Conservation (phyloP, 2,329 filamentous ascomycete genomes). For the Fusarium sp. region DNA sequence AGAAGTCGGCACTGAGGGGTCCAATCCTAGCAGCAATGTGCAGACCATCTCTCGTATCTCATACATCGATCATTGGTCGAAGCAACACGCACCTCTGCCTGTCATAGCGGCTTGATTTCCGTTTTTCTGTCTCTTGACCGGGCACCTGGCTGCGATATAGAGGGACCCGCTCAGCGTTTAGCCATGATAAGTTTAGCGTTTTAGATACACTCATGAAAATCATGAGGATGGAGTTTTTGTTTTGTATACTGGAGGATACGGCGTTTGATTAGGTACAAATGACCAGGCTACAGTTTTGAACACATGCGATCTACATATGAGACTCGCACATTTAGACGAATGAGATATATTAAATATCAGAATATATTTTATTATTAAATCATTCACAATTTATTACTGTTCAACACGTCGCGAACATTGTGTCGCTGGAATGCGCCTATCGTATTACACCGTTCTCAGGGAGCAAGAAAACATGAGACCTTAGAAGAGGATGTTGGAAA, state of each 20-base stretch:
- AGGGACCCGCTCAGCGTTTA: not conserved
- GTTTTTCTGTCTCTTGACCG: not conserved
- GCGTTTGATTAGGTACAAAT: conserved; percentile 17
- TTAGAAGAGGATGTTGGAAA: too few relatives aligned
- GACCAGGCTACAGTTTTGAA: not conserved
- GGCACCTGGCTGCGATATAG: not conserved
- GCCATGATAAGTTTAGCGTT: not conserved
- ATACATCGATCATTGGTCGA: not conserved
- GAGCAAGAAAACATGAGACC: too few relatives aligned
- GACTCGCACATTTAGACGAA: conserved; percentile 7
- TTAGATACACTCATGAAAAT: conserved; percentile 4
- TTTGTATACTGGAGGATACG: conserved; percentile 10
- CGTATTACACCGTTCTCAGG: conserved; percentile 1
- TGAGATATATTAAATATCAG: not conserved
- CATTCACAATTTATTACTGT: not conserved
- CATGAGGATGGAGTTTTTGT: conserved; percentile 16
- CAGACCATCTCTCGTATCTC: not conserved
- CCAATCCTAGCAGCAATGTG: not conserved
- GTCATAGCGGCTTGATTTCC: not conserved
- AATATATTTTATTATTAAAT: not conserved
- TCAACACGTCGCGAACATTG: not conserved
- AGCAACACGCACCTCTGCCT: not conserved
- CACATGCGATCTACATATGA: not conserved
- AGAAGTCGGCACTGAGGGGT: not conserved
- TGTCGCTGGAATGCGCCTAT: conserved; percentile 13